Base-by-base conservation (phyloP, 2,329 filamentous ascomycete genomes). In the Fusarium burgessii region DNA sequence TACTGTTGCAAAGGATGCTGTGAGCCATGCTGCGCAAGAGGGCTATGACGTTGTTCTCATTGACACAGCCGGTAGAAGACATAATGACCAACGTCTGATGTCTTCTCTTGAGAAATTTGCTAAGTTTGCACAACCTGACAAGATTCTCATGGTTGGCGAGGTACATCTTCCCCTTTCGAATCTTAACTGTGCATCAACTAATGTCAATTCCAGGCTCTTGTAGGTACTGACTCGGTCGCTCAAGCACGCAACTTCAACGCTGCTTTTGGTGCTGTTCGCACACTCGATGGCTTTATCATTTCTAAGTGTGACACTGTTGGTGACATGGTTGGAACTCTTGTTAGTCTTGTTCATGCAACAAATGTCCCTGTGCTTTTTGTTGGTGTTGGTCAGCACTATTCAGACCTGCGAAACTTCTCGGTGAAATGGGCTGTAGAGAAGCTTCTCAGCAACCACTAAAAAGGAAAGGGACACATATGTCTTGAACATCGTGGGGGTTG, bases 221-320 rank as follows among this genome's bases (percentile, higher is more conserved):
- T 99, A 2, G 96, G 96, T 63, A 97, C 94, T 7, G 97, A 99
- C 81, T 94, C 92, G 7, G 96, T 99, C 25, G 94, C 94, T 50
- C 96, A 99, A 82, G 96, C 97, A 6, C 89, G 95, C 76, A 98
- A 98, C 83, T 99, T 99, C 85, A 98, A 98, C 78, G 90, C 91
- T 40, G 93, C 93, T 4, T 98, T 99, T 82, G 97, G 96, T 35
- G 86, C 89, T 8, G 91, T 90, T 17, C 87, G 95, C 62, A 89
- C 89, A 32, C 87, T 99, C 40, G 97, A 99, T 82, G 96, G 96
- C 9, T 99, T 99, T 82, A 97, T 99, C 79, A 98, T 99, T 76
- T 95, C 92, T 66, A 99, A 99, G 82, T 98, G 96, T 80, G 96
- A 99, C 83, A 99, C 96, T 0, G 97, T 99, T 40, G 97, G 96